Percentiles rank a stretch among this genome's conserved stretches.
These are phyloP conservation scores for Leccinum uliginosum DNA, from an alignment of 768 basidiomycete genomes.

Conservation along the genomic window DNA sequence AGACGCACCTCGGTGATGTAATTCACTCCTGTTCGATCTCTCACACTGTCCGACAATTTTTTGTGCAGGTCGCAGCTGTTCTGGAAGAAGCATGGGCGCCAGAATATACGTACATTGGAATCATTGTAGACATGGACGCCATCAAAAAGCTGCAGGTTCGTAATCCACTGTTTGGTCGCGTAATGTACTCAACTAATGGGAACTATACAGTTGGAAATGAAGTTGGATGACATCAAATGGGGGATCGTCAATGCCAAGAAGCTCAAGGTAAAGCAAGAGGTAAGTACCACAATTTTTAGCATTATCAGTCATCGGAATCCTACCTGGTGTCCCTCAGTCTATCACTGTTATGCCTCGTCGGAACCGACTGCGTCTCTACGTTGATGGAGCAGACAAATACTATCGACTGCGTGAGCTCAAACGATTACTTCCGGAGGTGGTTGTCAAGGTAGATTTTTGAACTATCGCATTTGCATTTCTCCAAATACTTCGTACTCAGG, in stretches of 20 bases:
- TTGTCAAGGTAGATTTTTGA: constrained; percentile 68
- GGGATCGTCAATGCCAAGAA: constrained; percentile 84
- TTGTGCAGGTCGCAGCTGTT: constrained; percentile 73
- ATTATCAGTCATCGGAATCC: neutral
- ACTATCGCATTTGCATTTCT: neutral
- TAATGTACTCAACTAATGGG: neutral
- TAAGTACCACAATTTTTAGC: constrained; percentile 21
- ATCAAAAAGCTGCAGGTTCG: constrained; percentile 82
- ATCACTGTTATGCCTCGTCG: constrained; percentile 74
- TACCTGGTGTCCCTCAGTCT: constrained; percentile 40
- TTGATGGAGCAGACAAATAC: constrained; percentile 75
- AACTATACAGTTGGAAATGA: constrained; percentile 72
- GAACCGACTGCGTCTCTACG: constrained; percentile 72
- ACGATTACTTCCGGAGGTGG: constrained; percentile 75
- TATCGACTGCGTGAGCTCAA: constrained; percentile 85
- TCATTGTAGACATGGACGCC: constrained; percentile 86
- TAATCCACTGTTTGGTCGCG: neutral
- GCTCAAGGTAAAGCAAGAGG: constrained; percentile 89
- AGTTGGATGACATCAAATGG: constrained; percentile 89
- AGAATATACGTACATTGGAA: constrained; percentile 87
- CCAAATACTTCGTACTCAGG: constrained; percentile 40
- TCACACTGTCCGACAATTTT: neutral
- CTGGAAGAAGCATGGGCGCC: constrained; percentile 96
- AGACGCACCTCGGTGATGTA: constrained; percentile 92
- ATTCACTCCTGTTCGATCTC: constrained; percentile 17